These are phyloP conservation scores for Alternaria triticimaculans DNA, from an alignment of 2,329 filamentous ascomycete genomes.

Conservation along the genomic window DNA sequence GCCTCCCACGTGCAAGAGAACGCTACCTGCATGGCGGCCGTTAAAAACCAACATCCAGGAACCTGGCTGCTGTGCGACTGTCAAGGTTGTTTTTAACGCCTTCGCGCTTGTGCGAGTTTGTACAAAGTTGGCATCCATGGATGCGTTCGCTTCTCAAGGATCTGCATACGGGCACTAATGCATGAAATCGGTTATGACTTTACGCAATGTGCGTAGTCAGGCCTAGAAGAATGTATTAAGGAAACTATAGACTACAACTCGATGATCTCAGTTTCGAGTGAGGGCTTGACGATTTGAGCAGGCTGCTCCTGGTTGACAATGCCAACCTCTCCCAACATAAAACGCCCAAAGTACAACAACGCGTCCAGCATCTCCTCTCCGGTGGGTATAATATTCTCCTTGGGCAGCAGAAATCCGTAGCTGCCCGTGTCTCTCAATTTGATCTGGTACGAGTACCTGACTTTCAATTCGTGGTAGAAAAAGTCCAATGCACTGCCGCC, in stretches of 20 bases:
- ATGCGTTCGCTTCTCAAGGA: background rate
- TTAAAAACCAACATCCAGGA: constrained; percentile 11
- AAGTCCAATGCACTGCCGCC: constrained; percentile 92
- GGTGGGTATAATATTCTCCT: constrained; percentile 84
- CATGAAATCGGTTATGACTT: background rate
- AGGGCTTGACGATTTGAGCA: background rate
- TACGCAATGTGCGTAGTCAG: background rate
- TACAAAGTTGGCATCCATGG: background rate
- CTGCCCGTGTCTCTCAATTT: constrained; percentile 92
- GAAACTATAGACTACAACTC: constrained; percentile 4
- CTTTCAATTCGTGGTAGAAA: constrained; percentile 87
- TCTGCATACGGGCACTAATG: background rate
- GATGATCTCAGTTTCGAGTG: constrained; percentile 2
- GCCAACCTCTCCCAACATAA: constrained; percentile 63
- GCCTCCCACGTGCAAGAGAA: constrained; percentile 14
- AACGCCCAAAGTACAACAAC: constrained; percentile 83
- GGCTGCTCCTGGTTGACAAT: constrained; percentile 15
- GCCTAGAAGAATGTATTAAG: background rate
- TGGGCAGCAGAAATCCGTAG: constrained; percentile 91
- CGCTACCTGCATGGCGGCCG: constrained; percentile 8
- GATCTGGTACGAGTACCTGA: constrained; percentile 89
- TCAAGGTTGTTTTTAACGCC: background rate
- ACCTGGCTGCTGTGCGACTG: background rate
- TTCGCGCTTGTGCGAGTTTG: background rate
- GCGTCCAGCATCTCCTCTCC: constrained; percentile 87